These are phyloP conservation scores for Pyricularia grisea DNA, from an alignment of 2,329 filamentous ascomycete species.

Conservation along the genomic window DNA sequence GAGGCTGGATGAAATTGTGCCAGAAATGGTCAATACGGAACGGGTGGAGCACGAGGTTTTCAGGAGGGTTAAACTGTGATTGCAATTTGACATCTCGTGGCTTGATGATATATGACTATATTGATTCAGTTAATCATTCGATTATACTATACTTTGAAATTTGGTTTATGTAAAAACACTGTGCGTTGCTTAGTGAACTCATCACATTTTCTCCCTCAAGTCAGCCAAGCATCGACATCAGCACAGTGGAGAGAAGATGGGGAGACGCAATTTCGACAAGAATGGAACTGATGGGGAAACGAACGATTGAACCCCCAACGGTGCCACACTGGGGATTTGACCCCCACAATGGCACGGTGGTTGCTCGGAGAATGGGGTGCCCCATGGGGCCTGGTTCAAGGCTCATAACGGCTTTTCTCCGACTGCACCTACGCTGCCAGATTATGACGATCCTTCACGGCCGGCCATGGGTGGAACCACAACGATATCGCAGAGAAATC, in stretches of 20 bases:
- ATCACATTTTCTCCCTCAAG: background rate
- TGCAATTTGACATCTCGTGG: too few relatives aligned
- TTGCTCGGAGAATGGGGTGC: background rate
- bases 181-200: background rate
- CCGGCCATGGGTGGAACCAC: background rate
- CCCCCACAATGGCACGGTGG: background rate
- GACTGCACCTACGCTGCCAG: background rate
- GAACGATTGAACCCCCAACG: background rate
- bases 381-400: background rate
- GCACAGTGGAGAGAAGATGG: background rate
- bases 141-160: background rate
- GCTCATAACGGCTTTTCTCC: background rate
- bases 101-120: background rate
- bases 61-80: background rate
- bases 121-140: background rate
- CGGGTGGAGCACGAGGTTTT: slow-evolving; percentile 1
- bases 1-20: slow-evolving; percentile 7
- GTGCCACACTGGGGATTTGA: background rate
- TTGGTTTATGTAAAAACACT: background rate
- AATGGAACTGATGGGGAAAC: background rate
- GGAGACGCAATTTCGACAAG: background rate
- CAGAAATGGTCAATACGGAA: slow-evolving; percentile 6
- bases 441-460: background rate
- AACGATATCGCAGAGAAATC: background rate
- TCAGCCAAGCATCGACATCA: background rate